Percentiles rank a stretch among this genome's conserved stretches.
phyloP scores from a whole-genome alignment of 306 rosid genomes.

The Spatholobus suberectus region DNA sequence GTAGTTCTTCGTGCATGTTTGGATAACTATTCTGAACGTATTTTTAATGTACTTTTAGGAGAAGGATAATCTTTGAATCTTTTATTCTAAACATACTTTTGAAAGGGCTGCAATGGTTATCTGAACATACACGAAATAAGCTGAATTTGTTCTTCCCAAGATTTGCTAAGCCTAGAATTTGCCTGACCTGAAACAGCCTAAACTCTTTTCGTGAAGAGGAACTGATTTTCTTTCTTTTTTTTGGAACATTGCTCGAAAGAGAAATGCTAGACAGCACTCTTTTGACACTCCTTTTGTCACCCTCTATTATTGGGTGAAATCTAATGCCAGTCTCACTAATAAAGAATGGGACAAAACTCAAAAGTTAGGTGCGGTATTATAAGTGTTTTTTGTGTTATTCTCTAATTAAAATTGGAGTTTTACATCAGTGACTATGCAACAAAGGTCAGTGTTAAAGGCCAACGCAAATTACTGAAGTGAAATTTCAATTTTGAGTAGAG shows the following conservation, averaged over 20 bases:
- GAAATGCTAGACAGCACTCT: neutral
- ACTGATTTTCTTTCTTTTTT: neutral
- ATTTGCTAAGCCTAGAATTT: neutral
- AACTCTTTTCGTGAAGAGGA: neutral
- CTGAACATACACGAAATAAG: neutral
- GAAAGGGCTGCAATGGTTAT: neutral
- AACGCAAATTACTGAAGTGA: neutral
- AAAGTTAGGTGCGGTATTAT: neutral
- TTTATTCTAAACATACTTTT: neutral
- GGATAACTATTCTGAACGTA: neutral
- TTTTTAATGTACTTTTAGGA: neutral
- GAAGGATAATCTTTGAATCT: neutral
- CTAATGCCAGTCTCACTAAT: neutral
- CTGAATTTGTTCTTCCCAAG: neutral
- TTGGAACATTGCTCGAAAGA: neutral
- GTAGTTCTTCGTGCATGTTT: neutral
- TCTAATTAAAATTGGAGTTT: neutral
- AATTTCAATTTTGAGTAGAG: neutral
- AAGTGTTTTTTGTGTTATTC: neutral
- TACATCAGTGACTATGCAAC: neutral
- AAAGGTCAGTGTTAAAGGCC: neutral
- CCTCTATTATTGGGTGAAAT: neutral
- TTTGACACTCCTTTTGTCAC: neutral
- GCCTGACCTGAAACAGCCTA: neutral
- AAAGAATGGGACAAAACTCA: neutral